Base-by-base conservation (phyloP, 2,329 filamentous ascomycete genomes). In the Neofusicoccum ribis region DNA sequence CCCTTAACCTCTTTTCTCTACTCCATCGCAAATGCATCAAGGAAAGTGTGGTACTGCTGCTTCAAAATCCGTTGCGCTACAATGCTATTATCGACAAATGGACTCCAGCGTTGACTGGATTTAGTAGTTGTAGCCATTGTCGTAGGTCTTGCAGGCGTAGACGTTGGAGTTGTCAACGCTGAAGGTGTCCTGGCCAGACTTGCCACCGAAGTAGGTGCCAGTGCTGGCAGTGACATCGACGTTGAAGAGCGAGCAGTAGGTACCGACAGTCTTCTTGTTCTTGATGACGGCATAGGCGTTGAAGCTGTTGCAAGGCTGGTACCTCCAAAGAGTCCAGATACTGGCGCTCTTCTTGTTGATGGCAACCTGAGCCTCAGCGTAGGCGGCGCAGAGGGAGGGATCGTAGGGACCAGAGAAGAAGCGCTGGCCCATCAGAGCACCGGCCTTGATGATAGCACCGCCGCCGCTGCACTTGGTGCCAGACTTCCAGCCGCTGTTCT, bases 231-330 rank as follows among this genome's bases (percentile, higher is more conserved):
- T 27, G 41, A 64, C 41, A 8, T 43, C 50, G n/a, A 39, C 43
- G 43, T 64, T 54, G 61, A 54, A 64, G 9, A 70, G 60, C 44
- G 70, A 61, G 65, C 74, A 76, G 67, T 73, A 72, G 65, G 76
- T 72, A 6, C 69, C 39, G 56, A 66, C 63, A 27, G 67, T 60
- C 37, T 67, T 65, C 1, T 65, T 65, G 58, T 74, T 69, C 56
- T 71, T 71, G 41, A 70, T 66, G n/a, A 76, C 65, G 12, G 75
- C 56, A 65, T 76, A 76, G 2, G 74, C 74, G 64, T 76, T 75
- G 68, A 72, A 73, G 68, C 74, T 76, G 41, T 70, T 70, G 70
- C 74, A 77, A 11, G 69, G 75, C 69, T 47, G 50, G 50, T 56
- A 64, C 36, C 20, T 54, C 27, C 17, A 56, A 9, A 47, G 31